Evolutionary conservation across 257 asterid species (phyloP).

Genomic region (Catharanthus roseus): DNA sequence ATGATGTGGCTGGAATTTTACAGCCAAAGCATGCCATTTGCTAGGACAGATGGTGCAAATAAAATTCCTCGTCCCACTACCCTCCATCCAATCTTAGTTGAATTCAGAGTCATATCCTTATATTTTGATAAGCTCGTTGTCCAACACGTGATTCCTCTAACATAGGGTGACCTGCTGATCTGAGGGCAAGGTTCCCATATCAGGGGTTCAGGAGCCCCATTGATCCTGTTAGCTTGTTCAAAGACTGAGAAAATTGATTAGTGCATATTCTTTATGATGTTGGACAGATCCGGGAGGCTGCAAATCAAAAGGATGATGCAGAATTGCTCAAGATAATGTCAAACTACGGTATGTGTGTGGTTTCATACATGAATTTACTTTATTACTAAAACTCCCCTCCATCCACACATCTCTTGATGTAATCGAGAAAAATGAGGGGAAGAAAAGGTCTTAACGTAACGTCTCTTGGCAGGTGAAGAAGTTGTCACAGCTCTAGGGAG

Average conservation of each 20-base stretch:
- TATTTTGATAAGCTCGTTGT: neutral
- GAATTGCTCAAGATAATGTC: conserved; percentile 71
- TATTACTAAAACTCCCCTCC: too few species aligned
- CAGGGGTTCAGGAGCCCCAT: neutral
- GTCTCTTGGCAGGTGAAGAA: conserved; percentile 68
- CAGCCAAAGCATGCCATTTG: neutral
- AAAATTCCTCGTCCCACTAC: neutral
- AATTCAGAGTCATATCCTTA: neutral
- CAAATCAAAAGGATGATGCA: conserved; percentile 54
- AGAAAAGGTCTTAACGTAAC: neutral
- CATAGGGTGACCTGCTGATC: neutral
- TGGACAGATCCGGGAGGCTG: conserved; percentile 76
- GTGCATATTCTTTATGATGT: neutral
- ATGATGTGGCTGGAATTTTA: neutral
- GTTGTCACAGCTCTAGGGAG: conserved; percentile 95
- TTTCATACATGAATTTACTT: neutral
- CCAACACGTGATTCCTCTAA: neutral
- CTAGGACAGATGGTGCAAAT: neutral
- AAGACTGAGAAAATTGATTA: neutral
- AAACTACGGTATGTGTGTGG: conserved; percentile 53
- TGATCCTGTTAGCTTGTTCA: neutral
- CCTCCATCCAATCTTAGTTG: neutral
- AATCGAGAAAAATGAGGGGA: neutral
- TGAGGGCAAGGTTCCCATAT: neutral
- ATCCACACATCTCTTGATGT: neutral